Conservation (phyloP, 495 filamentous ascomycete genomes). For the Gamarada debralockiae region DNA sequence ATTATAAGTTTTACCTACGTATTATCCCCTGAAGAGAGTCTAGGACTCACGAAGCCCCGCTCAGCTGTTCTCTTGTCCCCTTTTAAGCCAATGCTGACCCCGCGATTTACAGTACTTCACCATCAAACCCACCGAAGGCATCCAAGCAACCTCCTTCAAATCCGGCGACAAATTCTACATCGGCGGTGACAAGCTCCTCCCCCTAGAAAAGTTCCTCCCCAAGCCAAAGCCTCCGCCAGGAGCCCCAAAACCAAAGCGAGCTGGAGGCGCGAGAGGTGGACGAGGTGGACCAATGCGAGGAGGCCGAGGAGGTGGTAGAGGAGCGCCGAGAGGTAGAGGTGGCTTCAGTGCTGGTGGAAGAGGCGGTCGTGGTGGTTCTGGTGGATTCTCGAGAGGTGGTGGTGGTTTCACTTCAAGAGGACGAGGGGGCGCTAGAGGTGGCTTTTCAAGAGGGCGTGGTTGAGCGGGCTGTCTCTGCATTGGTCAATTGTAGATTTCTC, state of each 20-base stretch:
- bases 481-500: neutral
- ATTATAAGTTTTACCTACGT: no score
- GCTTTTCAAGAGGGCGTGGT: conserved; percentile 24
- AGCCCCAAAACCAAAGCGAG: conserved; percentile 49
- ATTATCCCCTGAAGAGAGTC: no score
- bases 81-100: no score
- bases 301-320: conserved; percentile 45
- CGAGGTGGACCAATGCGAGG: conserved; percentile 20
- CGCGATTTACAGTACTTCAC: conserved; percentile 65
- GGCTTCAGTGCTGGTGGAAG: conserved; percentile 39
- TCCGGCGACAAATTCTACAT: conserved; percentile 96
- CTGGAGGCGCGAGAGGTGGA: conserved; percentile 40
- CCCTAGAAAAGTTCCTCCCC: conserved; percentile 92
- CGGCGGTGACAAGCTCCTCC: conserved; percentile 87
- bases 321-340: conserved; percentile 47
- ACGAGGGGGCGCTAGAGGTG: conserved; percentile 30
- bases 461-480: neutral
- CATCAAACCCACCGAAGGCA: conserved; percentile 92
- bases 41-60: no score
- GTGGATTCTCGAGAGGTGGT: conserved; percentile 26
- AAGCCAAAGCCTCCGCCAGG: conserved; percentile 85
- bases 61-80: no score
- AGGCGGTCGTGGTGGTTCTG: conserved; percentile 33
- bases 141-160: conserved; percentile 92
- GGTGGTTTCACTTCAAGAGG: conserved; percentile 44